These are phyloP conservation scores for Sporothrix variecibatus DNA, from an alignment of 2,329 filamentous ascomycete species.

Conservation along the genomic window DNA sequence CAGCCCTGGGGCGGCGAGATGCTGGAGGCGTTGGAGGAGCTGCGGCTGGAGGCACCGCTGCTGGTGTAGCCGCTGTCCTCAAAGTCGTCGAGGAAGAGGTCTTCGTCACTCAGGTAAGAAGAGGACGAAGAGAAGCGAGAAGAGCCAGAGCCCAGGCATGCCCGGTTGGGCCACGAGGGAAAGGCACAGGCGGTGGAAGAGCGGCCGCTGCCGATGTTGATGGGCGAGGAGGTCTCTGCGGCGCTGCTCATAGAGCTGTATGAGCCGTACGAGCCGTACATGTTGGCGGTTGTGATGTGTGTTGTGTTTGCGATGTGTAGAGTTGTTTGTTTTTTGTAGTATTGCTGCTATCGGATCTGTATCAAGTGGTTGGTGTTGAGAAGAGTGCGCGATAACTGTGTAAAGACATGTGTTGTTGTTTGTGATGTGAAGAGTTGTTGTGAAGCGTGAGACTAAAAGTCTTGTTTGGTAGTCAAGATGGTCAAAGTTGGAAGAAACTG, in stretches of 20 bases:
- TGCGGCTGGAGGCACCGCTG: conserved; percentile 46
- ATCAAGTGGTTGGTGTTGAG: conserved; percentile 8
- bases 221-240: conserved; percentile 43
- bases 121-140: conserved; percentile 40
- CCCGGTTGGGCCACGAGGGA: conserved; percentile 60
- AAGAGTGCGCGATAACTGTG: neutral
- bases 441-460: neutral
- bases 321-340: conserved; percentile 26
- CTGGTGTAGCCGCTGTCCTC: conserved; percentile 53
- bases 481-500: conserved; percentile 15
- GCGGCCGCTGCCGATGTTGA: conserved; percentile 50
- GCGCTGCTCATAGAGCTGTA: conserved; percentile 51
- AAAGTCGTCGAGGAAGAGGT: conserved; percentile 57
- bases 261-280: conserved; percentile 54
- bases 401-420: conserved; percentile 21
- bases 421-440: conserved; percentile 4
- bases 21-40: conserved; percentile 50
- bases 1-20: conserved; percentile 39
- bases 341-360: conserved; percentile 25
- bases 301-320: neutral
- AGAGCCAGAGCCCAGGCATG: conserved; percentile 46
- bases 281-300: conserved; percentile 37
- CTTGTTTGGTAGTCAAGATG: neutral
- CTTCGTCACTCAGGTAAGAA: conserved; percentile 64
- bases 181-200: conserved; percentile 51